phyloP scores from a whole-genome alignment of 371 early-diverging fungal genomes.

The Catenaria anguillulae region DNA sequence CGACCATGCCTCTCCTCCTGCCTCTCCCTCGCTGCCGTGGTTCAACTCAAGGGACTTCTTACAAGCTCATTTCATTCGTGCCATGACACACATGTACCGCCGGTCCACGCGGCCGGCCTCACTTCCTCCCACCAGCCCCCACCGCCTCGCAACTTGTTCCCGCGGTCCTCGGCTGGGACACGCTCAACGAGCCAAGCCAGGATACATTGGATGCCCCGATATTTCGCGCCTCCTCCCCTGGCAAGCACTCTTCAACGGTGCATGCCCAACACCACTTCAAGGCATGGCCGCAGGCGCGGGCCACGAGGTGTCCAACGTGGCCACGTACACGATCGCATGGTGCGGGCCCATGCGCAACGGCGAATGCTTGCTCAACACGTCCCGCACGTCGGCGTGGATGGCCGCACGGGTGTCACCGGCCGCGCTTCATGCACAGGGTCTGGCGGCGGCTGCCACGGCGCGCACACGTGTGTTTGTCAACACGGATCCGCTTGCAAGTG shows the following conservation, averaged over 20 bases:
- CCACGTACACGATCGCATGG: constrained; percentile 38
- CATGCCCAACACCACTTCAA: constrained; percentile 45
- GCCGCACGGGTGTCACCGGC: constrained; percentile 13
- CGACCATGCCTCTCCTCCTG: no score
- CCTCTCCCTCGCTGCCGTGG: no score
- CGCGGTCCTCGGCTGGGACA: constrained; percentile 50
- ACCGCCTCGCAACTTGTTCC: background rate
- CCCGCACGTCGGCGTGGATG: constrained; percentile 37
- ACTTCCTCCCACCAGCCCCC: constrained; percentile 19
- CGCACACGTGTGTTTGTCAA: background rate
- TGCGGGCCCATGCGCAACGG: constrained; percentile 37
- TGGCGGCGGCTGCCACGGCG: background rate
- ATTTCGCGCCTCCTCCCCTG: constrained; percentile 10
- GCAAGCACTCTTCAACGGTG: constrained; percentile 35
- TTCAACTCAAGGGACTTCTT: constrained; percentile 59
- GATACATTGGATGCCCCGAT: constrained; percentile 37
- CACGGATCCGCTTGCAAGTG: background rate
- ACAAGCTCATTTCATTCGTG: constrained; percentile 45
- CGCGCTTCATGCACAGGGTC: constrained; percentile 4
- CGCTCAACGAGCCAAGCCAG: constrained; percentile 55
- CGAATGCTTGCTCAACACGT: constrained; percentile 28
- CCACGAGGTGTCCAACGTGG: constrained; percentile 27
- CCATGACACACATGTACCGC: constrained; percentile 29
- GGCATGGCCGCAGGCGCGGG: constrained; percentile 48
- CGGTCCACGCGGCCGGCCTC: constrained; percentile 23